phyloP scores from a whole-genome alignment of 495 filamentous ascomycete genomes.

The Neurospora sublineolata region DNA sequence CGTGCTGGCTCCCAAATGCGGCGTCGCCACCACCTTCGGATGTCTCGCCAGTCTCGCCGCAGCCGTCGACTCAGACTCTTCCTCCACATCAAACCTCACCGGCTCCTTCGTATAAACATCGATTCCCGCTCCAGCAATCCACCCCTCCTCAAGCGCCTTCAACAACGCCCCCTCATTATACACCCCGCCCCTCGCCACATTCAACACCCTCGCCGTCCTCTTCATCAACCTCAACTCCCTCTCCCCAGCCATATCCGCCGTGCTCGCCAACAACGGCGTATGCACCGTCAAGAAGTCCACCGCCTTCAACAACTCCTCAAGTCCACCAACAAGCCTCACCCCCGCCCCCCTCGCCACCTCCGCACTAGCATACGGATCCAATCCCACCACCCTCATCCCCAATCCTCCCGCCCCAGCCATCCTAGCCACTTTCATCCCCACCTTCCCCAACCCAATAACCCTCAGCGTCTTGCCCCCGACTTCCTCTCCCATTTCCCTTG shows the following conservation, averaged over 20 bases:
- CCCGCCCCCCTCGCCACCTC: slow-evolving; percentile 46
- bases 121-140: slow-evolving; percentile 59
- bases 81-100: slow-evolving; percentile 23
- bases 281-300: slow-evolving; percentile 68
- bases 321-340: slow-evolving; percentile 40
- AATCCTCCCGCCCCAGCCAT: slow-evolving; percentile 57
- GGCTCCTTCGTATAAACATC: slow-evolving; percentile 70
- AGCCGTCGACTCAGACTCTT: slow-evolving; percentile 35
- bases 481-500: slow-evolving; percentile 57
- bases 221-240: slow-evolving; percentile 58
- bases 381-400: slow-evolving; percentile 54
- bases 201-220: slow-evolving; percentile 49
- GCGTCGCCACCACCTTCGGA: slow-evolving; percentile 54
- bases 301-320: slow-evolving; percentile 44
- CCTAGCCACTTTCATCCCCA: slow-evolving; percentile 58
- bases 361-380: slow-evolving; percentile 57
- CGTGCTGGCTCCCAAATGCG: slow-evolving; percentile 61
- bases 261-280: slow-evolving; percentile 60
- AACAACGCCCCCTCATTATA: slow-evolving; percentile 62
- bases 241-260: slow-evolving; percentile 51
- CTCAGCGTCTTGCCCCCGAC: slow-evolving; percentile 58
- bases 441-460: slow-evolving; percentile 61
- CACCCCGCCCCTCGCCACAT: slow-evolving; percentile 64
- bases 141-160: slow-evolving; percentile 51
- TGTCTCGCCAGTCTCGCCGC: slow-evolving; percentile 45